Percentiles rank a stretch among this genome's conserved stretches.
Evolutionary conservation across 2,329 filamentous ascomycete genomes (phyloP).

Genomic region (Teratosphaeria zuluensis): DNA sequence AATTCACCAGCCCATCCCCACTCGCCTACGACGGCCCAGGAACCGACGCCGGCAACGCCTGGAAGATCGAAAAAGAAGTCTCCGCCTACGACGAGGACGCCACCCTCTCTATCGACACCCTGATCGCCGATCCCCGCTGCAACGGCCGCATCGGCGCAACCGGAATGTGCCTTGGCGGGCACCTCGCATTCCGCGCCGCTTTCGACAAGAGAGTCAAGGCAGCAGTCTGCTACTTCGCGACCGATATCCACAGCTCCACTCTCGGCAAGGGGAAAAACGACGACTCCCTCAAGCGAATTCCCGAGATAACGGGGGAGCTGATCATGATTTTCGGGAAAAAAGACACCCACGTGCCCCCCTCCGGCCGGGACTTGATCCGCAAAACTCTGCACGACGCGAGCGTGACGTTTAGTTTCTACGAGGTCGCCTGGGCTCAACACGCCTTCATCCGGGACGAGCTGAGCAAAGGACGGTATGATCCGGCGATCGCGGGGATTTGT

Average conservation of each 20-base stretch:
- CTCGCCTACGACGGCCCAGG: conserved; percentile 79
- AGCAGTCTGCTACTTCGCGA: conserved; percentile 82
- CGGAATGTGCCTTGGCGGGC: conserved; percentile 89
- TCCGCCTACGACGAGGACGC: conserved; percentile 66
- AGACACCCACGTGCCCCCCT: conserved; percentile 80
- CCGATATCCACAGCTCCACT: conserved; percentile 73
- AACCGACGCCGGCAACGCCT: conserved; percentile 78
- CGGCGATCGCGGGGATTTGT: conserved; percentile 74
- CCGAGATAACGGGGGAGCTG: conserved; percentile 66
- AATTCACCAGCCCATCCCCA: conserved; percentile 77
- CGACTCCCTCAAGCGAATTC: conserved; percentile 50
- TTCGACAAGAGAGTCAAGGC: conserved; percentile 69
- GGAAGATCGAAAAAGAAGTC: conserved; percentile 71
- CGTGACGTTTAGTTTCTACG: conserved; percentile 70
- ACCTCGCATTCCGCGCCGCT: conserved; percentile 64
- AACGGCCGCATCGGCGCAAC: conserved; percentile 60
- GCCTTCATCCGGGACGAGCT: conserved; percentile 90
- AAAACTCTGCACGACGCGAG: conserved; percentile 69
- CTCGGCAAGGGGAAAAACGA: conserved; percentile 61
- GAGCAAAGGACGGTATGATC: conserved; percentile 84
- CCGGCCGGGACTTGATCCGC: conserved; percentile 73
- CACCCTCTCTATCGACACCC: conserved; percentile 32
- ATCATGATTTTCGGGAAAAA: conserved; percentile 87
- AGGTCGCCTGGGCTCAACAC: conserved; percentile 88
- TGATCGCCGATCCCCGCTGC: conserved; percentile 40